These are phyloP conservation scores for Saturnispora saitoi DNA, from an alignment of 805 yeast species.

Conservation along the genomic window DNA sequence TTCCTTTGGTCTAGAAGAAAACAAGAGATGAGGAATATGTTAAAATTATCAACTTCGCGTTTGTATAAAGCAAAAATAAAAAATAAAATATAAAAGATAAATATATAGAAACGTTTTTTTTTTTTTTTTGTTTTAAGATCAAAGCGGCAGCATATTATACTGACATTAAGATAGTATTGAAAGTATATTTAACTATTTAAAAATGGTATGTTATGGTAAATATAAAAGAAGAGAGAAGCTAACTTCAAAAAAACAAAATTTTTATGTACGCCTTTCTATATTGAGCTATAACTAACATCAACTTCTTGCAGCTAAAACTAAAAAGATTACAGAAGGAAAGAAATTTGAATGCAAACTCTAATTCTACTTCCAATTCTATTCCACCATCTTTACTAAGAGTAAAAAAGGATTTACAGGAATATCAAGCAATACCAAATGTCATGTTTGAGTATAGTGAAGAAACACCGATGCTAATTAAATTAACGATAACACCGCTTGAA, in stretches of 20 bases:
- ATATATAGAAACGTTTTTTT: too few species aligned
- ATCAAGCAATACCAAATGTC: slow-evolving; percentile 41
- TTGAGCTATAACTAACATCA: neutral
- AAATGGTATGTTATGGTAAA: slow-evolving; percentile 2
- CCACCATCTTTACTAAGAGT: slow-evolving; percentile 46
- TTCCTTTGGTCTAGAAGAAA: neutral
- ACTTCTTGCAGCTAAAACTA: slow-evolving; percentile 19
- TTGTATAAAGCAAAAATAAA: too few species aligned
- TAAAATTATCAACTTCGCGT: too few species aligned
- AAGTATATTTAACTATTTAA: too few species aligned
- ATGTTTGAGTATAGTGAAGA: slow-evolving; percentile 34
- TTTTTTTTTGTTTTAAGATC: too few species aligned
- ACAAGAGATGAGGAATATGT: neutral
- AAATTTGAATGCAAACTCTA: slow-evolving; percentile 13
- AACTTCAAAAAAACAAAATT: too few species aligned
- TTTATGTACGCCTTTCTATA: too few species aligned
- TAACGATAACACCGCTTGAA: slow-evolving; percentile 55
- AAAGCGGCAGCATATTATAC: too few species aligned
- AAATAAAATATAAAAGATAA: too few species aligned
- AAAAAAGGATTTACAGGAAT: slow-evolving; percentile 66
- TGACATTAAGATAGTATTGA: too few species aligned
- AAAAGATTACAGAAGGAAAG: slow-evolving; percentile 25
- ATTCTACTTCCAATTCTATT: slow-evolving; percentile 4
- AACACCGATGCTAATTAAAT: slow-evolving; percentile 53
- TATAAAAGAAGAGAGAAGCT: too few species aligned